Percentiles rank a stretch among this genome's conserved stretches.
Conservation (phyloP, 106 monocot genomes). For the Acanthochlamys bracteata region DNA sequence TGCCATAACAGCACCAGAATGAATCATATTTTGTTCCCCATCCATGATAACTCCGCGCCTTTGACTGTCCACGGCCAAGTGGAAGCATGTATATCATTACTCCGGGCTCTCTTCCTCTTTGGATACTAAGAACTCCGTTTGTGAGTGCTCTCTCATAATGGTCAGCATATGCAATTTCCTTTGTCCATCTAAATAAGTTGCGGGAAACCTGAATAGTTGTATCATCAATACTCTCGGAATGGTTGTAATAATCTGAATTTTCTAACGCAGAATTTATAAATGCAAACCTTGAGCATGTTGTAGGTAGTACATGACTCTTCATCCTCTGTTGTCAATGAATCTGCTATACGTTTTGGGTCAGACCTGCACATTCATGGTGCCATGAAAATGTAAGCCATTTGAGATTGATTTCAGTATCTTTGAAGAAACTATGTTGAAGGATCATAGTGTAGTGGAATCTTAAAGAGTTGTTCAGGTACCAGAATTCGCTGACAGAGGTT, state of each 20-base stretch:
- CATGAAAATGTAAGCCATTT: background rate
- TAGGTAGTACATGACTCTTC: slow-evolving; percentile 95
- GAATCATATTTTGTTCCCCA: slow-evolving; percentile 82
- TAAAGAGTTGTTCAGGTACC: slow-evolving; percentile 33
- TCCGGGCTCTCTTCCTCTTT: slow-evolving; percentile 88
- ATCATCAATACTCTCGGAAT: background rate
- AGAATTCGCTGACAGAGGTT: slow-evolving; percentile 86
- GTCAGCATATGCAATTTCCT: slow-evolving; percentile 79
- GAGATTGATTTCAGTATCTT: too few relatives aligned
- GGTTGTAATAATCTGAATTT: background rate
- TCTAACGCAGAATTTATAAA: background rate
- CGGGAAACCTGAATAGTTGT: slow-evolving; percentile 59
- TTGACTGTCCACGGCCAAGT: slow-evolving; percentile 63
- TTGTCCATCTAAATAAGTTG: slow-evolving; percentile 92
- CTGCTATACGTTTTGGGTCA: slow-evolving; percentile 71
- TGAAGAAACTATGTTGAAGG: too few relatives aligned
- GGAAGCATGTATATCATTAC: slow-evolving; percentile 99
- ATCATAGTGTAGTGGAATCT: too few relatives aligned
- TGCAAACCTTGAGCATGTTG: slow-evolving; percentile 92
- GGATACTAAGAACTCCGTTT: slow-evolving; percentile 93
- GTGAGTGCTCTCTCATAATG: slow-evolving; percentile 89
- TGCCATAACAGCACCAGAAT: slow-evolving; percentile 99
- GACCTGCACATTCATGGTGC: slow-evolving; percentile 33
- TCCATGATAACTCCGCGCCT: slow-evolving; percentile 65
- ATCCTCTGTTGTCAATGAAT: slow-evolving; percentile 61